These are phyloP conservation scores for Fusarium sp. DNA, from an alignment of 2,329 filamentous ascomycete species.

Conservation along the genomic window DNA sequence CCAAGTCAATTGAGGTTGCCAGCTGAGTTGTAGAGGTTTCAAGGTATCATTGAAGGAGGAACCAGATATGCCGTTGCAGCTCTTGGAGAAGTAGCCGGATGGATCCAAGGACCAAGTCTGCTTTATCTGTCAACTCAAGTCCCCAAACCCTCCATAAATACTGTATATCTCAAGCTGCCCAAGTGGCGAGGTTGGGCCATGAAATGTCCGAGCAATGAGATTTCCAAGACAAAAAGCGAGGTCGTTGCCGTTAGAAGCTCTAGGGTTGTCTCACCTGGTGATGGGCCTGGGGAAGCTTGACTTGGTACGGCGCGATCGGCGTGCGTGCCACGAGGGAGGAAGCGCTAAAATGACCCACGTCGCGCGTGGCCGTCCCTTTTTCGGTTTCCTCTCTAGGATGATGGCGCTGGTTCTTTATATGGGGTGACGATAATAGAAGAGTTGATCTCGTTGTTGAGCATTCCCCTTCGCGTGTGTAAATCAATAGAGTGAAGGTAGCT, in stretches of 20 bases:
- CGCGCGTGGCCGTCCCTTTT: neutral
- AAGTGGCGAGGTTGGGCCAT: conserved; percentile 12
- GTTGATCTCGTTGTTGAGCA: neutral
- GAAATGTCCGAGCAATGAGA: neutral
- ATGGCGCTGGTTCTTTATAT: neutral
- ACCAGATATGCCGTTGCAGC: neutral
- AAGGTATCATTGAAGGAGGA: neutral
- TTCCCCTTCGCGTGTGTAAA: neutral
- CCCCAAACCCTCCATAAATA: neutral
- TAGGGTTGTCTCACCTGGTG: conserved; percentile 23
- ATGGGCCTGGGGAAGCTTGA: neutral
- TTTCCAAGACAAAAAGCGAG: neutral
- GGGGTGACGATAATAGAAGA: neutral
- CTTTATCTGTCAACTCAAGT: neutral
- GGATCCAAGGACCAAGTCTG: neutral
- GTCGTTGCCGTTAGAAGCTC: conserved; percentile 2
- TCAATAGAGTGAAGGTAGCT: neutral
- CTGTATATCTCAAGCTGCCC: neutral
- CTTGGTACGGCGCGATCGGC: neutral
- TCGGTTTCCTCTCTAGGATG: neutral
- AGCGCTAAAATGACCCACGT: neutral
- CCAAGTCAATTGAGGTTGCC: neutral
- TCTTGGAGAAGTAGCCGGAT: neutral
- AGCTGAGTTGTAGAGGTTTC: neutral
- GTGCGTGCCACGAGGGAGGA: conserved; percentile 5